Evolutionary conservation across 805 yeast genomes (phyloP).

Genomic region (Monosporozyma servazzii): DNA sequence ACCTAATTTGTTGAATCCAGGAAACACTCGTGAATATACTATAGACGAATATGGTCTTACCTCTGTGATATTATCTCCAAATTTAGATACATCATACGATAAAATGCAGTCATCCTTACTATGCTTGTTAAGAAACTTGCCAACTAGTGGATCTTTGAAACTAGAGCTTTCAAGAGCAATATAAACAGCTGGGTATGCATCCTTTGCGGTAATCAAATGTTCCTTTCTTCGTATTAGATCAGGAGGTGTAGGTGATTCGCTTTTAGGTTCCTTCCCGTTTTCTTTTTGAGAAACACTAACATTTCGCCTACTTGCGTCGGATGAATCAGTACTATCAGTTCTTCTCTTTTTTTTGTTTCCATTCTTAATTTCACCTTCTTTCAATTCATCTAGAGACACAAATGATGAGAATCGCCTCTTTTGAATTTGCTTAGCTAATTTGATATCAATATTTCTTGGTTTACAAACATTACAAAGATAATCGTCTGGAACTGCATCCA

Average conservation of each 20-base stretch:
- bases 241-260: constrained; percentile 1
- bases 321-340: constrained; percentile 17
- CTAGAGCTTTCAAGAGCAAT: constrained; percentile 30
- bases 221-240: constrained; percentile 30
- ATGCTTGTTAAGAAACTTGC: constrained; percentile 42
- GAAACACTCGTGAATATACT: constrained; percentile 47
- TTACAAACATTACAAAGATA: constrained; percentile 76
- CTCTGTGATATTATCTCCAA: constrained; percentile 21
- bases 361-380: constrained; percentile 5
- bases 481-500: constrained; percentile 71
- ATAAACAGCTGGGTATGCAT: constrained; percentile 29
- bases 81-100: constrained; percentile 17
- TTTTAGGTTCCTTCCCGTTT: background rate
- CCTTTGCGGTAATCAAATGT: constrained; percentile 29
- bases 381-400: background rate
- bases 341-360: constrained; percentile 4
- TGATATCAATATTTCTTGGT: constrained; percentile 38
- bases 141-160: constrained; percentile 34
- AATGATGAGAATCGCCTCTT: constrained; percentile 2
- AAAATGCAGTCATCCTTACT: constrained; percentile 29
- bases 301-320: constrained; percentile 8
- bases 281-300: background rate
- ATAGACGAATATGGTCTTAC: constrained; percentile 55
- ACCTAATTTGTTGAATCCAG: constrained; percentile 67
- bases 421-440: constrained; percentile 37